A percentile compares a stretch with the other conserved stretches of the same genome.
Evolutionary conservation across 73 alveolate genomes (phyloP).

Genomic region (Stentor coeruleus): DNA sequence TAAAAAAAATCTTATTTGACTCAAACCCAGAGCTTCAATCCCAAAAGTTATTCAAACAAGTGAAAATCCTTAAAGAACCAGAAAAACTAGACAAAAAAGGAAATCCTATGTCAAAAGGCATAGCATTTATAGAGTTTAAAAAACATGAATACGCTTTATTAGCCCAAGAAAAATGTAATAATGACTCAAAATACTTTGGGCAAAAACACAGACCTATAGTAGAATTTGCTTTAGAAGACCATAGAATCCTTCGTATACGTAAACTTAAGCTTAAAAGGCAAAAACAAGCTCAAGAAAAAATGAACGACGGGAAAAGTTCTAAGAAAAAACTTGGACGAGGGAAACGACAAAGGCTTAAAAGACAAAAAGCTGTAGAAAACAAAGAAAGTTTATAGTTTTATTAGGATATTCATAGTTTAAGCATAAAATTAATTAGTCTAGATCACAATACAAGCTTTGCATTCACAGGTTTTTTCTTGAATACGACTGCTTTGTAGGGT

Average conservation of each 20-base stretch:
- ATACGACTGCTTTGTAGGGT: neutral
- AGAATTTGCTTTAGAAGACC: constrained; percentile 27
- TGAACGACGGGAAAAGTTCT: neutral
- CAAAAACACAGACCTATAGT: constrained; percentile 6
- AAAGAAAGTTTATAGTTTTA: too few species aligned
- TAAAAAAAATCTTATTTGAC: neutral
- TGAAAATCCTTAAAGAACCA: neutral
- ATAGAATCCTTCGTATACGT: neutral
- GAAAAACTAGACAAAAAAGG: constrained; percentile 1
- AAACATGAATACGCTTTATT: constrained; percentile 23
- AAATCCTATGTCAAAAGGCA: constrained; percentile 8
- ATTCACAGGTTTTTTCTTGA: neutral
- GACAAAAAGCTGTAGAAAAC: constrained; percentile 4
- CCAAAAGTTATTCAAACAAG: constrained; percentile 23
- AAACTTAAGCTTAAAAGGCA: constrained; percentile 27
- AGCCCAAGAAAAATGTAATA: neutral
- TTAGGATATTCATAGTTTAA: neutral
- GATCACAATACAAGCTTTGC: neutral
- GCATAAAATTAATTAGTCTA: neutral
- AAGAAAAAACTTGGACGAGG: constrained; percentile 11
- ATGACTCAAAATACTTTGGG: neutral
- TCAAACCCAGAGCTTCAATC: neutral
- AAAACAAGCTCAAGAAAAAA: neutral
- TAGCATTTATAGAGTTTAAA: constrained; percentile 15
- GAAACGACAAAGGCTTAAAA: neutral